Evolutionary conservation across 345 rosid genomes (phyloP), one percentile per base, ranked within the genome.

Genomic region (Pugionium dolabratum): DNA sequence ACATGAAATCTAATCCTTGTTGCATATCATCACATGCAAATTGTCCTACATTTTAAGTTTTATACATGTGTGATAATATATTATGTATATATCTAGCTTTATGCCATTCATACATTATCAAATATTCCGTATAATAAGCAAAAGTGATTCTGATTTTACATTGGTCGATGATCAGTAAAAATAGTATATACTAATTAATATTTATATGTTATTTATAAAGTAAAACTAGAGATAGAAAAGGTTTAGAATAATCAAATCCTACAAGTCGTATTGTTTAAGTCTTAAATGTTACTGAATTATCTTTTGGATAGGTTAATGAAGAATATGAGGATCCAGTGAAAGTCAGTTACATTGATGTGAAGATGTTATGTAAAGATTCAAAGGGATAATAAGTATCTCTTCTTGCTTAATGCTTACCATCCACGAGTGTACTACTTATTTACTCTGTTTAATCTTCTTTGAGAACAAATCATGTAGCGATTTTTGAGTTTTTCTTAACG

Each of bases 1-100:
- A 67, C 82, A 79, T 81, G 91, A 89, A 75, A 77, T 81, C 80
- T 78, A 80, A 86, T 82, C 93, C 77, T 62, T 35, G 31, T 67
- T 69, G 62, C 64, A 76, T 54, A 70, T 70, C 71, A 70, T 76
- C 83, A 77, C 85, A 79, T 79, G 91, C 89, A 80, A 79, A 69
- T 64, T 84, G 66, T 61, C 67, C 66, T 45, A 57, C 60, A 53
- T 51, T 78, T 76, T 64, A 36, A 62, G 51, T 39, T 48, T 57
- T 25, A 43, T 7, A 43, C 11, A 50, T 4, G n/a, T 34, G 59
- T 47, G 53, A 58, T 67, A 64, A 36, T 49, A 41, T 55, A 27
- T 4, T 18, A 41, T 10, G 46, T 33, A 55, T 42, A 44, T 18
- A 33, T 41, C 8, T 44, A 25, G 1, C 40, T 31, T 33, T 61